Evolutionary conservation across 192 early-diverging fungal genomes (phyloP), one percentile per base, ranked within the genome.

Genomic region (Chytriomyces sp.): DNA sequence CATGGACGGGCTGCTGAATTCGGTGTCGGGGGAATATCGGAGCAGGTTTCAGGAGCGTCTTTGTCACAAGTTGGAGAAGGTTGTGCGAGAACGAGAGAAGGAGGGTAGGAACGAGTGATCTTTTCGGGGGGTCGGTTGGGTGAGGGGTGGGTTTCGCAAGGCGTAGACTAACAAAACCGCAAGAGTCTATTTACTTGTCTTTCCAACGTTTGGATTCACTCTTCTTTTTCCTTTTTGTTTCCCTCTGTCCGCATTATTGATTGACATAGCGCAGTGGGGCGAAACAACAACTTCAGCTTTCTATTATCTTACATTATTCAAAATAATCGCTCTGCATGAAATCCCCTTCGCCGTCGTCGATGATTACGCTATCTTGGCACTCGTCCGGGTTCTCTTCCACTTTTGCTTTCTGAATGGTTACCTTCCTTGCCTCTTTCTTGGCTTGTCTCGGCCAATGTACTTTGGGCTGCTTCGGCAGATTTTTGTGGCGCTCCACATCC

Each of bases 21-120:
- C 76, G 36, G 70, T 77, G 26, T 77, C 74, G 8, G 61, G 61
- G 28, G 71, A 64, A 59, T 77, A 74, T 39, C 60, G 76, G 28
- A 62, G 59, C 36, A 70, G 54, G 39, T 71, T 76, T 36, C 67
- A 63, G 32, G 58, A 61, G 39, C 37, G 58, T 7, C 39, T 76
- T 25, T 73, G 58, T 54, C 37, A 58, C 25, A 76, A 71, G 37
- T 53, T 76, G 56, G 59, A 71, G 28, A 53, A 59, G 4, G 58
- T 76, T 17, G 65, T 52, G 17, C 28, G 44, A 34, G 40, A 59
- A 14, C 26, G 40, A 38, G 64, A 75, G 39, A 52, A 72, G 39
- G 67, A 72, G 25, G 26, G 28, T 17, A 30, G 10, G 26, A 19
- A 31, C 54, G 65, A 67, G 25, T 25, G 17, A 63, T 40, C n/a